Evolutionary conservation across 768 basidiomycete genomes (phyloP), one percentile per base, ranked within the genome.

Genomic region (Podaxis mareebaensis): DNA sequence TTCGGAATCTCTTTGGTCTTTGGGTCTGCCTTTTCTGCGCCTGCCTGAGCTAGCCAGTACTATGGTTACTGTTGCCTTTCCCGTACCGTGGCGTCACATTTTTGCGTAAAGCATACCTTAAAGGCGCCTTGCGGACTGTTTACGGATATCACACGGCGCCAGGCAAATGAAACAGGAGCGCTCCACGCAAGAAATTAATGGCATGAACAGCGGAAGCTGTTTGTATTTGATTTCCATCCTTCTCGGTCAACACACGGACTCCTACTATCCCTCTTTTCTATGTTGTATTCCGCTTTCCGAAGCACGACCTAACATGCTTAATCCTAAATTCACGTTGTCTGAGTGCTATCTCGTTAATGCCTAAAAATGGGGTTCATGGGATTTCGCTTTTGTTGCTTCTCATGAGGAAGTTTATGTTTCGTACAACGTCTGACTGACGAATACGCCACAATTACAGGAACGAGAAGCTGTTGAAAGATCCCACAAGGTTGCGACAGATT

Each of bases 401-500:
- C 33, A 33, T 10, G 1, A 33, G 10, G 10, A 58, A 5, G 15
- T 20, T n/a, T 49, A 48, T 56, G 39, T 40, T 44, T 22, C 36
- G 26, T 63, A 36, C 17, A 15, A 60, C 42, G 33, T 40, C 30
- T 63, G 26, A 49, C 53, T 58, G 58, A 58, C 46, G 46, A 36
- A 46, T 10, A 24, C 15, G 4, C 48, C 42, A 39, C 28, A 26
- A 39, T 48, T 68, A 36, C 66, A 82, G 81, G 81, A 83, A 83
- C 70, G 80, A 79, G 67, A 76, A 73, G 54, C 74, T 85, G 20
- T 75, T 86, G 28, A 74, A 74, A 26, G 85, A 91, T 74, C 86
- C 86, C n/a, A 78, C 79, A 22, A 84, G 90, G 49, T 75, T 85
- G 24, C 81, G 85, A 30, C 90, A 91, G 73, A 91, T 92, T 67